Conservation (phyloP, 352 stramenopile genomes). For the Globisporangium irregulare region DNA sequence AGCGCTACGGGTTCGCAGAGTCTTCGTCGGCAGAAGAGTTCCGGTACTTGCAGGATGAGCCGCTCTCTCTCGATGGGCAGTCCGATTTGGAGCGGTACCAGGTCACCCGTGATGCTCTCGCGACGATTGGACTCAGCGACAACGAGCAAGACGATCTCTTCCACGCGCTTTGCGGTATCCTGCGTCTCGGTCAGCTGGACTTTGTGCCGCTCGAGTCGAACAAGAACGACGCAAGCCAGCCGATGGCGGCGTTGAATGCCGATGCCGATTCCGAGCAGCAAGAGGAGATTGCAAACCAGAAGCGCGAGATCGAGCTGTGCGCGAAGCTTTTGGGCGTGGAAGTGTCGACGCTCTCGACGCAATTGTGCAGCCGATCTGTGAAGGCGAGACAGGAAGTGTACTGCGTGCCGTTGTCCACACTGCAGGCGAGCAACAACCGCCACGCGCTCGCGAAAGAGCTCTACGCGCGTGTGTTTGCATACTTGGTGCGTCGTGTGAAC, state of each 20-base stretch:
- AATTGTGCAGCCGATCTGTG: slow-evolving; percentile 80
- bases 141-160: slow-evolving; percentile 76
- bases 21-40: slow-evolving; percentile 53
- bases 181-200: slow-evolving; percentile 79
- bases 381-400: slow-evolving; percentile 84
- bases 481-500: slow-evolving; percentile 89
- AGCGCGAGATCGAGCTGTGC: slow-evolving; percentile 57
- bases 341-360: slow-evolving; percentile 51
- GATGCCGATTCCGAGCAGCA: slow-evolving; percentile 18
- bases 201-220: slow-evolving; percentile 76
- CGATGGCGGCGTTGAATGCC: slow-evolving; percentile 44
- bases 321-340: slow-evolving; percentile 71
- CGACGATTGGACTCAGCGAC: slow-evolving; percentile 72
- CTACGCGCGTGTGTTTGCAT: slow-evolving; percentile 94
- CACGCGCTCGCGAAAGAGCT: slow-evolving; percentile 95
- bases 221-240: slow-evolving; percentile 72
- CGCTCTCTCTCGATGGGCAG: slow-evolving; percentile 64
- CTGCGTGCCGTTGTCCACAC: slow-evolving; percentile 62
- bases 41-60: slow-evolving; percentile 73
- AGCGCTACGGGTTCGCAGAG: slow-evolving; percentile 46
- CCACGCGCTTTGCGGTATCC: slow-evolving; percentile 63
- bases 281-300: slow-evolving; percentile 46
- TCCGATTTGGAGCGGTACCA: slow-evolving; percentile 75
- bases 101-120: slow-evolving; percentile 73
- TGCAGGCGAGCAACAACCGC: slow-evolving; percentile 82